Conservation (phyloP, 352 stramenopile species). For the Globisporangium radiosum region DNA sequence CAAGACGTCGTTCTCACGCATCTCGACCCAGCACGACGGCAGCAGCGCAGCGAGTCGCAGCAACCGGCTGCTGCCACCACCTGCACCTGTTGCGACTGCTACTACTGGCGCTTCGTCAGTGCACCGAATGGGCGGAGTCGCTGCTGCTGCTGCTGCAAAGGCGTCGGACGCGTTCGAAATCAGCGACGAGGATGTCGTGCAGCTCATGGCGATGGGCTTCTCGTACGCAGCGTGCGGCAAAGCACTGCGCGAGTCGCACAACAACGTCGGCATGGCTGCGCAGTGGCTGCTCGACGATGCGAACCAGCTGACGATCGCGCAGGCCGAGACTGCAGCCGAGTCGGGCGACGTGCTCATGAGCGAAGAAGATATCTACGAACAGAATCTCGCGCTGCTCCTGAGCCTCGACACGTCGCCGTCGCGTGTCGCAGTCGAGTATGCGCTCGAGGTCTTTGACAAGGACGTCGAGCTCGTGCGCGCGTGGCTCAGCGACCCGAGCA, state of each 20-base stretch:
- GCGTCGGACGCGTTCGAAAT: slow-evolving; percentile 24
- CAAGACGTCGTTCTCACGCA: slow-evolving; percentile 59
- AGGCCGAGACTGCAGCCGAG: slow-evolving; percentile 47
- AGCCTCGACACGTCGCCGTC: slow-evolving; percentile 48
- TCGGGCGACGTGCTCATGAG: slow-evolving; percentile 45
- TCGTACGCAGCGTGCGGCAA: slow-evolving; percentile 76
- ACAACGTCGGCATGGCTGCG: slow-evolving; percentile 65
- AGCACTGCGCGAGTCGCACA: slow-evolving; percentile 56
- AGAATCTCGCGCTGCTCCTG: slow-evolving; percentile 69
- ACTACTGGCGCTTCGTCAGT: too few relatives aligned
- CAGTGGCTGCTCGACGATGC: slow-evolving; percentile 80
- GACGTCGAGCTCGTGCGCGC: slow-evolving; percentile 54
- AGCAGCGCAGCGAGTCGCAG: slow-evolving; percentile 7
- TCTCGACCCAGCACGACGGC: slow-evolving; percentile 24
- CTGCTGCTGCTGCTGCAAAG: not conserved
- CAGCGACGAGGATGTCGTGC: slow-evolving; percentile 76
- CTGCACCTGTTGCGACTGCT: slow-evolving; percentile 21
- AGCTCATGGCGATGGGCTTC: slow-evolving; percentile 87
- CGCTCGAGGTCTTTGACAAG: slow-evolving; percentile 54
- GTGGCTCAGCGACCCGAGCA: slow-evolving; percentile 58
- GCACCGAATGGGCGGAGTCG: not conserved
- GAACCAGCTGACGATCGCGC: slow-evolving; percentile 66
- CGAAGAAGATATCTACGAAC: slow-evolving; percentile 54
- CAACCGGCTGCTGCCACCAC: slow-evolving; percentile 33
- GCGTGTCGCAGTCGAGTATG: slow-evolving; percentile 51